Evolutionary conservation across 306 rosid genomes (phyloP).

Genomic region (Styphnolobium japonicum): DNA sequence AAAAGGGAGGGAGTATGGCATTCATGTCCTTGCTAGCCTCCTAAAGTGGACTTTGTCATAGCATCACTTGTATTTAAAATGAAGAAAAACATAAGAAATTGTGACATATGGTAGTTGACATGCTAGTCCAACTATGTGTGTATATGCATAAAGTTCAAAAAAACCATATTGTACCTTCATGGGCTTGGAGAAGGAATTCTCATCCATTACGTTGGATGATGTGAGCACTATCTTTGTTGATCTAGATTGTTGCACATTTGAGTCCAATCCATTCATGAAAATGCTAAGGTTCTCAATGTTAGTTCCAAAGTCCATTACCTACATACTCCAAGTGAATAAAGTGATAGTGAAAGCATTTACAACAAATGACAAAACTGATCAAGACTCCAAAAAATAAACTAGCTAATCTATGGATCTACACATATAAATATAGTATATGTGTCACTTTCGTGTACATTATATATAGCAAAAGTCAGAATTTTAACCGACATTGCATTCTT

Average conservation of each 20-base stretch:
- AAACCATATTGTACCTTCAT: slow-evolving; percentile 40
- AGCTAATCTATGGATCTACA: too few relatives aligned
- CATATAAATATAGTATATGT: too few relatives aligned
- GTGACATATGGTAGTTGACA: neutral
- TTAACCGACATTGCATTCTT: too few relatives aligned
- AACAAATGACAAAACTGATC: neutral
- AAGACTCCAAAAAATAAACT: neutral
- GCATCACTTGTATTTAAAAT: slow-evolving; percentile 34
- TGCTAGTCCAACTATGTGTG: neutral
- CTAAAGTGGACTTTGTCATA: slow-evolving; percentile 18
- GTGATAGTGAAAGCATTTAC: neutral
- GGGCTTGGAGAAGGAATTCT: slow-evolving; percentile 53
- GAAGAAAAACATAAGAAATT: neutral
- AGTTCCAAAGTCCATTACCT: slow-evolving; percentile 58
- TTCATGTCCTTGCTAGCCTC: slow-evolving; percentile 34
- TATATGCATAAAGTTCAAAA: too few relatives aligned
- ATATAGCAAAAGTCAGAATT: too few relatives aligned
- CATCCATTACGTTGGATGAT: slow-evolving; percentile 47
- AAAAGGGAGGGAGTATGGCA: slow-evolving; percentile 31
- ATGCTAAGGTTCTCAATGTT: slow-evolving; percentile 36
- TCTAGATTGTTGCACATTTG: slow-evolving; percentile 22
- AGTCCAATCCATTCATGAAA: slow-evolving; percentile 34
- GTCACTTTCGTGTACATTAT: too few relatives aligned
- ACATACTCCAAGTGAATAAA: neutral
- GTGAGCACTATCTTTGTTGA: slow-evolving; percentile 48